phyloP scores from a whole-genome alignment of 768 basidiomycete species.

The Dioszegia crocea region DNA sequence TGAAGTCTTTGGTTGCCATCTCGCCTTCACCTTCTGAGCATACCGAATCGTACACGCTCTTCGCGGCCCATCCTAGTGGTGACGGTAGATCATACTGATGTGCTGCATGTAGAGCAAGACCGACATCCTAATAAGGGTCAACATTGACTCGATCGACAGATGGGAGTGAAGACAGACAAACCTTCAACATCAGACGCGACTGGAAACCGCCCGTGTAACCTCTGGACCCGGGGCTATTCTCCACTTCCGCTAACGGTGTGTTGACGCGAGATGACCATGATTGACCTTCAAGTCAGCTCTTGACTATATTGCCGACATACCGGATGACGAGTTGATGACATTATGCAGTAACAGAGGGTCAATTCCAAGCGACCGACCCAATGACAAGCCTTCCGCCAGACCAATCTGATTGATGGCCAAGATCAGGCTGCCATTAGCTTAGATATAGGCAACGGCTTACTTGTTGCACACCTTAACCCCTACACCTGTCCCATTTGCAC shows the following conservation, averaged over 20 bases:
- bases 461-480: conserved; percentile 46
- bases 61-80: conserved; percentile 42
- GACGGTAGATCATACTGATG: conserved; percentile 33
- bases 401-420: conserved; percentile 44
- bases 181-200: conserved; percentile 40
- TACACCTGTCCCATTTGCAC: conserved; percentile 36
- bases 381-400: conserved; percentile 35
- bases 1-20: conserved; percentile 39
- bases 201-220: conserved; percentile 36
- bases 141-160: neutral
- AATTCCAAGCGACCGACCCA: conserved; percentile 35
- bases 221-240: conserved; percentile 27
- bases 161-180: conserved; percentile 4
- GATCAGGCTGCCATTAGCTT: conserved; percentile 24
- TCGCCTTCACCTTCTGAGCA: conserved; percentile 27
- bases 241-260: conserved; percentile 28
- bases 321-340: conserved; percentile 39
- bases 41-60: conserved; percentile 40
- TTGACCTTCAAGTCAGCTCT: conserved; percentile 22
- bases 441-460: conserved; percentile 12
- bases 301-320: conserved; percentile 11
- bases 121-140: conserved; percentile 31
- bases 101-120: conserved; percentile 38
- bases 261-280: conserved; percentile 43
- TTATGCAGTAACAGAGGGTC: conserved; percentile 29